phyloP scores from a whole-genome alignment of 1,284 basidiomycete species.

The Ustilago bromivora region DNA sequence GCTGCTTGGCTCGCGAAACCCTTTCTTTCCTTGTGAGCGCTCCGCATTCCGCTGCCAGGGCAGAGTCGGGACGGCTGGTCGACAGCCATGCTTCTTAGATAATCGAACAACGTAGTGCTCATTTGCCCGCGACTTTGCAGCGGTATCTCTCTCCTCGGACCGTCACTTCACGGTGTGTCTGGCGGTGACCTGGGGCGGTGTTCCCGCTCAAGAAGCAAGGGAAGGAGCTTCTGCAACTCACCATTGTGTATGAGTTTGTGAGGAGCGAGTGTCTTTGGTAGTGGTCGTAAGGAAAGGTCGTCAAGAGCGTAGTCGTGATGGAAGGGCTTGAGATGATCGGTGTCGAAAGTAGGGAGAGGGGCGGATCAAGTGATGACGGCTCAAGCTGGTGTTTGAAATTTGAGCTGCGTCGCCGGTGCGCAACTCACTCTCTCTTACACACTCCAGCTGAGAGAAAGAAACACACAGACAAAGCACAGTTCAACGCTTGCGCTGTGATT shows the following conservation, averaged over 20 bases:
- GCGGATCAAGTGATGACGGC: conserved; percentile 8
- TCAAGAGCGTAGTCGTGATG: background rate
- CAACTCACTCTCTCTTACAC: background rate
- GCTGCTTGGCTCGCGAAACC: background rate
- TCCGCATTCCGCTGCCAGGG: background rate
- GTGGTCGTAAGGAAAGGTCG: conserved; percentile 18
- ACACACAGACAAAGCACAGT: conserved; percentile 9
- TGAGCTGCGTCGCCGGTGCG: conserved; percentile 15
- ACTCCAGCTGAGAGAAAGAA: conserved; percentile 5
- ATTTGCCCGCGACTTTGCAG: too few relatives aligned
- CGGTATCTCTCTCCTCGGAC: too few relatives aligned
- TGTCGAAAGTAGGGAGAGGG: conserved; percentile 28
- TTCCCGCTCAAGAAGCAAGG: background rate
- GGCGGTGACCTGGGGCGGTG: background rate
- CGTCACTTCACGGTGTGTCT: background rate
- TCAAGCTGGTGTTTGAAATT: background rate
- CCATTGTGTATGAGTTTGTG: conserved; percentile 37
- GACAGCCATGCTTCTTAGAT: too few relatives aligned
- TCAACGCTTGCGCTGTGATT: background rate
- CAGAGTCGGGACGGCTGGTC: background rate
- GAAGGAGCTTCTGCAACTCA: conserved; percentile 19
- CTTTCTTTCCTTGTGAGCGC: background rate
- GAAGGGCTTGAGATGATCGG: conserved; percentile 21
- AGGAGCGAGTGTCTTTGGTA: background rate
- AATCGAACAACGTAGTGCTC: too few relatives aligned